A percentile compares a stretch with the other conserved stretches of the same genome.
These are phyloP conservation scores for Diplodia sapinea DNA, from an alignment of 2,329 filamentous ascomycete species.

Conservation along the genomic window DNA sequence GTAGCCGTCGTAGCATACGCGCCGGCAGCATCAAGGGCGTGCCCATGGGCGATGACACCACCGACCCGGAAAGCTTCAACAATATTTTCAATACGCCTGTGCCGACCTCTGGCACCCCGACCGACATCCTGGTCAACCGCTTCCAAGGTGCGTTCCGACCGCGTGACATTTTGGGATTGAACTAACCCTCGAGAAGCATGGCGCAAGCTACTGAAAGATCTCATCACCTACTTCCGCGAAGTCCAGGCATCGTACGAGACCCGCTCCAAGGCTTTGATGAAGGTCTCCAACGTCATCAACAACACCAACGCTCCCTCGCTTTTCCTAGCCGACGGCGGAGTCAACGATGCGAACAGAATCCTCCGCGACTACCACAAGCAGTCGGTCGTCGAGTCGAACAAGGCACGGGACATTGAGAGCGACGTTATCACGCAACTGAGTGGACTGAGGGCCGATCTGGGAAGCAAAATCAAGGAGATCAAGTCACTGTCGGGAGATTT, in stretches of 20 bases:
- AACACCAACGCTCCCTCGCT: constrained; percentile 75
- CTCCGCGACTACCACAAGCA: constrained; percentile 83
- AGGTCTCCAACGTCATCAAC: constrained; percentile 82
- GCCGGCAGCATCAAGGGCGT: constrained; percentile 87
- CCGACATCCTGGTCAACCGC: constrained; percentile 81
- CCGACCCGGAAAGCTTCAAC: constrained; percentile 70
- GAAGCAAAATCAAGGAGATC: constrained; percentile 98
- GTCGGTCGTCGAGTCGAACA: constrained; percentile 79
- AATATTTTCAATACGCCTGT: constrained; percentile 91
- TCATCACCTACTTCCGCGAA: constrained; percentile 93
- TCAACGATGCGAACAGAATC: constrained; percentile 84
- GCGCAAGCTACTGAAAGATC: constrained; percentile 92
- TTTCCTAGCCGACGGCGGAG: constrained; percentile 81
- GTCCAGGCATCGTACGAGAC: constrained; percentile 88
- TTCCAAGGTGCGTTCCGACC: constrained; percentile 74
- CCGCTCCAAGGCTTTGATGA: constrained; percentile 79
- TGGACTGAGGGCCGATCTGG: constrained; percentile 83
- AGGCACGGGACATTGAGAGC: constrained; percentile 86
- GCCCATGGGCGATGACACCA: constrained; percentile 69
- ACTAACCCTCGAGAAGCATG: constrained; percentile 65
- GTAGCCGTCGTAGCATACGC: constrained; percentile 79
- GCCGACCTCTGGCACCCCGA: constrained; percentile 84
- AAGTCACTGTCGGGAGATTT: constrained; percentile 92
- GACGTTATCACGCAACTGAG: constrained; percentile 89
- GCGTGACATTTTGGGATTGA: not conserved